phyloP scores from a whole-genome alignment of 805 yeast genomes.

The Tetrapisispora phaffii region DNA sequence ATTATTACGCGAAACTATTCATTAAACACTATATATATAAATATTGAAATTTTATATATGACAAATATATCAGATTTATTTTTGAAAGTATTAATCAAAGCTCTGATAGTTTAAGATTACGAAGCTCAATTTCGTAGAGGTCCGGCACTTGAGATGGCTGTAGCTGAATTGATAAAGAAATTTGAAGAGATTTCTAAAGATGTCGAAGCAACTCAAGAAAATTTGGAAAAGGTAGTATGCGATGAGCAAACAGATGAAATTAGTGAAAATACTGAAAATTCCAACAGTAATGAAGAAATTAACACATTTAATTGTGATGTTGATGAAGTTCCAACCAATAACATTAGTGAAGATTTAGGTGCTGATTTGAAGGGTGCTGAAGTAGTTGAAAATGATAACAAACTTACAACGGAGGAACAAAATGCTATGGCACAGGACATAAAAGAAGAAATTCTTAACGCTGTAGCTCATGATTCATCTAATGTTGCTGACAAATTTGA shows the following conservation, averaged over 20 bases:
- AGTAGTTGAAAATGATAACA: slow-evolving; percentile 3
- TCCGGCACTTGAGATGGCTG: slow-evolving; percentile 21
- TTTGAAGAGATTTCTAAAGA: slow-evolving; percentile 24
- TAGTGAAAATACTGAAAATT: slow-evolving; percentile 1
- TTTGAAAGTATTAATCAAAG: no score
- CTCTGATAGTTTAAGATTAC: no score
- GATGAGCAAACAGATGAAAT: slow-evolving; percentile 4
- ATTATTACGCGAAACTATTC: no score
- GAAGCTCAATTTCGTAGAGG: not conserved
- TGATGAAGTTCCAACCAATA: slow-evolving; percentile 1
- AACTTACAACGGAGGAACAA: slow-evolving; percentile 3
- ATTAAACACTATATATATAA: no score
- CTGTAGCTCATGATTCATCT: slow-evolving; percentile 19
- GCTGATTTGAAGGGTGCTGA: slow-evolving; percentile 3
- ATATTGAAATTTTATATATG: no score
- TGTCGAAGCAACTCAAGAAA: slow-evolving; percentile 2
- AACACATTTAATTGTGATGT: slow-evolving; percentile 1
- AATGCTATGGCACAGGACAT: slow-evolving; percentile 17
- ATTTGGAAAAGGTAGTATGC: not conserved
- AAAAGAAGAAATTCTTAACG: slow-evolving; percentile 15
- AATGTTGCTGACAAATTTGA: slow-evolving; percentile 8
- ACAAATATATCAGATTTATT: no score
- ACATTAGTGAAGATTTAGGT: slow-evolving; percentile 1
- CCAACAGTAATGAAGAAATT: not conserved
- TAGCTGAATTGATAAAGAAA: slow-evolving; percentile 30